Conservation (phyloP, 2,329 filamentous ascomycete genomes). For the Penicillium sp. region DNA sequence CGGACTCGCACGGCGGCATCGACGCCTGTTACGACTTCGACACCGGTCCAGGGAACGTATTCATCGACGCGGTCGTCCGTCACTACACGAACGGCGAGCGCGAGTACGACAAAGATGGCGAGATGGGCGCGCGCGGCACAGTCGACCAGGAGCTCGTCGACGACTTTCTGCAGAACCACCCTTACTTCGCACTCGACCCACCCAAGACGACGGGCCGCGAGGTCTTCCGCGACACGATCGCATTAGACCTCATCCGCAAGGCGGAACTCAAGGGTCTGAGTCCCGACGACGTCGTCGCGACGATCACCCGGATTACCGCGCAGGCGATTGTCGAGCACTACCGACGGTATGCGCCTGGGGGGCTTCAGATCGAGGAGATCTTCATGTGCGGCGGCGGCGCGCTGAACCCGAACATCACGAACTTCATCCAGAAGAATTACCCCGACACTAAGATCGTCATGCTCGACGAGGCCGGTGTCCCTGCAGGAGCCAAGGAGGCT, state of each 20-base stretch:
- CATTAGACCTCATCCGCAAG: constrained; percentile 5
- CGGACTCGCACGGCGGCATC: constrained; percentile 45
- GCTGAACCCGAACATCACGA: constrained; percentile 52
- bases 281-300: constrained; percentile 6
- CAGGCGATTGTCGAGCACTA: constrained; percentile 62
- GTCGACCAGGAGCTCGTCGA: constrained; percentile 56
- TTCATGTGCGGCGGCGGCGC: constrained; percentile 54
- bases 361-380: constrained; percentile 57
- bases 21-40: constrained; percentile 57
- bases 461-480: constrained; percentile 63
- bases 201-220: constrained; percentile 65
- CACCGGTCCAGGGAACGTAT: constrained; percentile 61
- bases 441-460: constrained; percentile 57
- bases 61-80: constrained; percentile 62
- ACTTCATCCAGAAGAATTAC: constrained; percentile 57
- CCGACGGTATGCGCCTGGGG: constrained; percentile 54
- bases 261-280: constrained; percentile 1
- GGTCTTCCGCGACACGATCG: constrained; percentile 49
- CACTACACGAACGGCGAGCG: constrained; percentile 57
- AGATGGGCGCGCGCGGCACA: constrained; percentile 54
- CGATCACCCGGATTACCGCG: constrained; percentile 60
- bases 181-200: constrained; percentile 56
- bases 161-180: constrained; percentile 53
- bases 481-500: constrained; percentile 63
- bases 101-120: constrained; percentile 59